Base-by-base conservation (phyloP, 2,329 filamentous ascomycete species). In the Eutypella sp. region DNA sequence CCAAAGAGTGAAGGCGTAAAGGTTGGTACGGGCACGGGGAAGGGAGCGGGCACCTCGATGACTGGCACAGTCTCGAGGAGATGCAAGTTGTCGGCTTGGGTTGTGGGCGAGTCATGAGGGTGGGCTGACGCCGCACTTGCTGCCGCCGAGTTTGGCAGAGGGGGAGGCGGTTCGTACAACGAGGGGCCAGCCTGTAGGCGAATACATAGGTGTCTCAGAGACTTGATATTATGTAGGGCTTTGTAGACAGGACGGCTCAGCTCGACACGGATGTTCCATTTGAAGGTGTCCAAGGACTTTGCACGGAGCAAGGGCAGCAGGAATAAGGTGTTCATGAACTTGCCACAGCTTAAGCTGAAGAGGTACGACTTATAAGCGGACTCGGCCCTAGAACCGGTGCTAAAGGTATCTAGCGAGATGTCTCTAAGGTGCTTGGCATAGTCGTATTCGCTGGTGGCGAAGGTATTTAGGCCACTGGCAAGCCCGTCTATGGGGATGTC, bases 181-280 rank as follows among this genome's bases (percentile, higher is more conserved):
- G 80, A 81, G 2, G 70, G 67, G 2, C 79, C 80, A 4, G 69
- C 67, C 49, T 83, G 81, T 62, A 84, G 70, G 45, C 81, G 75
- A 37, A 85, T 57, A 51, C 81, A 76, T 11, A 85, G 55, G 48
- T 75, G 65, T 45, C 71, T 70, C 23, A 85, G 67, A 6, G 73
- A 68, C 16, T 65, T 49, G 46, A 82, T 77, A 27, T 69, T 62
- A 57, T 82, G 80, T 10, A 85, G 66, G 27, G 72, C 71, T 46
- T 70, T 70, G 62, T 80, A 84, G 4, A 84, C 72, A 1, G 72
- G 72, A 5, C 77, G 69, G 57, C 75, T 81, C 9, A 85, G 69
- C 59, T 84, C 81, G 45, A 85, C 75, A 6, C 79, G 73, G 44
- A 84, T 77, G 57, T 84, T 81, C 81, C 81, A 85, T 51, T 76